These are phyloP conservation scores for Arthroderma sp. DNA, from an alignment of 2,329 filamentous ascomycete genomes.

Conservation along the genomic window DNA sequence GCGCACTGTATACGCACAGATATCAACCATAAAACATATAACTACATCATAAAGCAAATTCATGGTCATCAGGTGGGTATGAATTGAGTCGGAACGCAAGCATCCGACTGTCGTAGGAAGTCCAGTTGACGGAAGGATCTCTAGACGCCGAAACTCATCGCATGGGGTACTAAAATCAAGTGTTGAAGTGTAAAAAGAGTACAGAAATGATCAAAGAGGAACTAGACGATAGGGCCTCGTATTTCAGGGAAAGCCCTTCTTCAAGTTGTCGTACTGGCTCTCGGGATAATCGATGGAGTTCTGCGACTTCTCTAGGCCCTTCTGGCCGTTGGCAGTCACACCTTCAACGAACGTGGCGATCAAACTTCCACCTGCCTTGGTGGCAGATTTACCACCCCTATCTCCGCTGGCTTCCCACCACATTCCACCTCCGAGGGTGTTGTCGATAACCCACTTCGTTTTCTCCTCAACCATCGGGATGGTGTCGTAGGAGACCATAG, in stretches of 20 bases:
- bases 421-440: constrained; percentile 74
- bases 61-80: not conserved
- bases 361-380: constrained; percentile 44
- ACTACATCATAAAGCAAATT: constrained; percentile 1
- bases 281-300: constrained; percentile 31
- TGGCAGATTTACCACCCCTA: constrained; percentile 39
- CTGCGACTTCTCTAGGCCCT: constrained; percentile 24
- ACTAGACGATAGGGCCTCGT: not conserved
- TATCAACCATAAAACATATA: constrained; percentile 1
- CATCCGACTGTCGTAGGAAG: not conserved
- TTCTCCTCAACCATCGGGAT: constrained; percentile 54
- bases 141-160: not conserved
- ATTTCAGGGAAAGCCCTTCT: constrained; percentile 18
- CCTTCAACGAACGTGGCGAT: constrained; percentile 45
- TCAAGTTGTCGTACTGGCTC: constrained; percentile 32
- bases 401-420: constrained; percentile 91
- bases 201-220: not conserved
- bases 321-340: constrained; percentile 20
- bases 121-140: not conserved
- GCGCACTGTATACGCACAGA: not conserved
- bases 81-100: not conserved
- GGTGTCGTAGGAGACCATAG: constrained; percentile 63
- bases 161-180: not conserved
- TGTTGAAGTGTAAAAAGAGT: not conserved
- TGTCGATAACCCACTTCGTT: constrained; percentile 54